Conservation (phyloP, 225 moss, liverwort and hornwort species). For the Thuidium tamariscinum region DNA sequence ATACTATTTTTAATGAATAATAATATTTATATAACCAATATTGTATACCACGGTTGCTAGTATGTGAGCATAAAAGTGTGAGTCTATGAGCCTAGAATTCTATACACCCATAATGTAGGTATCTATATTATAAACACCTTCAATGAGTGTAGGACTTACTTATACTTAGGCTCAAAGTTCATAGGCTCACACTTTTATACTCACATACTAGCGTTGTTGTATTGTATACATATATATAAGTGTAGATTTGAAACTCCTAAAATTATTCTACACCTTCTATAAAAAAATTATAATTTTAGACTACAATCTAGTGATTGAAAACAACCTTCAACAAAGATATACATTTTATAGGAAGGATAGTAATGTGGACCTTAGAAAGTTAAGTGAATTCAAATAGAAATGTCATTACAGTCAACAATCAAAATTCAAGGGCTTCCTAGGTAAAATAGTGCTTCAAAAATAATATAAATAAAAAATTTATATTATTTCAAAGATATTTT, state of each 20-base stretch:
- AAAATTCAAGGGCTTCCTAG: neutral
- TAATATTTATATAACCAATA: neutral
- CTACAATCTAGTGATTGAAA: no score
- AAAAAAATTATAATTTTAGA: neutral
- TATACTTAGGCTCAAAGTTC: no score
- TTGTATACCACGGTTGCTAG: no score
- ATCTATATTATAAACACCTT: no score
- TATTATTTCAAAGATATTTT: neutral
- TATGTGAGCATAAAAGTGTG: no score
- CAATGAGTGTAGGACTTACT: no score
- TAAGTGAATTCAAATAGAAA: neutral
- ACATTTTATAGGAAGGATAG: rapidly evolving
- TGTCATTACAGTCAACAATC: neutral
- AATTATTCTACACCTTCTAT: no score
- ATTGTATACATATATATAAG: neutral
- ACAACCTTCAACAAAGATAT: neutral
- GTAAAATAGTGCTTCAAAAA: neutral
- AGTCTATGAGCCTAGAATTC: no score
- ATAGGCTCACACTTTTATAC: no score
- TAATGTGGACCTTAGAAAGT: neutral
- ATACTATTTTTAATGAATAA: neutral
- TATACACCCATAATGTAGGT: no score
- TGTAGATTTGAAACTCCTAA: neutral
- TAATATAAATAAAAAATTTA: neutral
- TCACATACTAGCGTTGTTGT: no score